Base-by-base conservation (phyloP, 371 early-diverging fungal species). In the Rhizopus stolonifer region DNA sequence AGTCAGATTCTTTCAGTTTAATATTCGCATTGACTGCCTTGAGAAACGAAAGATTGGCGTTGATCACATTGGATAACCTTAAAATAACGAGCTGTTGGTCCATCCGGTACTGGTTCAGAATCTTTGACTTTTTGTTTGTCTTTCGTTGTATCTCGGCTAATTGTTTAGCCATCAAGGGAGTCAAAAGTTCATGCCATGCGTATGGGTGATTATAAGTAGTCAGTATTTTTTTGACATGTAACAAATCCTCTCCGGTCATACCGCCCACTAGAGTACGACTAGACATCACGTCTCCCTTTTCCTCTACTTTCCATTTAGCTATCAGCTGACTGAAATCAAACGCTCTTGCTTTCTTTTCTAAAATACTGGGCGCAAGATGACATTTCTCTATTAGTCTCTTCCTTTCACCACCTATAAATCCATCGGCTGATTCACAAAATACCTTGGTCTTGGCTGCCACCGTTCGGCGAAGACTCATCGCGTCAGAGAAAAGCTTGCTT, bases 111-210 rank as follows among this genome's bases (percentile, higher is more conserved):
- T 36, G n/a, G n/a, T 8, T 14, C 15, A 36, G 14, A n/a, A 4
- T 5, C n/a, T n/a, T 36, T 36, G 36, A 36, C 36, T 36, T 36
- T 36, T 36, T 36, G 36, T 36, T 36, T 36, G 36, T 36, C 14
- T 36, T 5, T 36, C 15, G 6, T 36, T 36, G 36, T 7, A 36
- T 36, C 15, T 36, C n/a, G 6, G 36, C 36, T 5, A 36, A 15
- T 15, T 36, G n/a, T 15, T 36, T n/a, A n/a, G 36, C n/a, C 36
- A 36, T 36, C 1, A 5, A 5, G 4, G 15, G 14, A 11, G 3
- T 36, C n/a, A 36, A 15, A 36, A 14, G 14, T 4, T 8, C 9
- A 5, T 4, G 0, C 36, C 36, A 36, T 11, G 36, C 14, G n/a
- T 36, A 36, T 11, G 11, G 15, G 14, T 36, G 14, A 36, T 36